phyloP scores from a whole-genome alignment of 2,329 filamentous ascomycete species.

The Malbranchea zuffiana region DNA sequence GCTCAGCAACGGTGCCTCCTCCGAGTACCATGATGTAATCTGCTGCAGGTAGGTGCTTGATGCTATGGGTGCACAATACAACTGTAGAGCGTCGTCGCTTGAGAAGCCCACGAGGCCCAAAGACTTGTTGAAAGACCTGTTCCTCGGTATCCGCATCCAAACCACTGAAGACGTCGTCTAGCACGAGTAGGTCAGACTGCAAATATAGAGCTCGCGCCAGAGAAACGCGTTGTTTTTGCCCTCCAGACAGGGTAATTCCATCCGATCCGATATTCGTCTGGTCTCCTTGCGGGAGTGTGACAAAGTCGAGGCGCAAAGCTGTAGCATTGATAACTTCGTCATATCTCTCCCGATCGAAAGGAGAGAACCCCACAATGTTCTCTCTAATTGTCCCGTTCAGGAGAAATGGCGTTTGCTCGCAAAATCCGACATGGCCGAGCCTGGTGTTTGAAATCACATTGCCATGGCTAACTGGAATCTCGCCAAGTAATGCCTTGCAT shows the following conservation, averaged over 20 bases:
- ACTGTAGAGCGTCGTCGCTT: conserved; percentile 30
- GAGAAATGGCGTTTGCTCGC: conserved; percentile 16
- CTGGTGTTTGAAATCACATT: conserved; percentile 13
- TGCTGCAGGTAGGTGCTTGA: conserved; percentile 26
- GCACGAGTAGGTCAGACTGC: conserved; percentile 28
- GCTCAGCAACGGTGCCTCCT: conserved; percentile 23
- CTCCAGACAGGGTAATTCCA: conserved; percentile 16
- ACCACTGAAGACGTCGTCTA: conserved; percentile 41
- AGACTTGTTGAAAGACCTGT: conserved; percentile 33
- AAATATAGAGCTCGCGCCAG: conserved; percentile 41
- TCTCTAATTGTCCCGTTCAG: conserved; percentile 15
- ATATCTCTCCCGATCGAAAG: conserved; percentile 43
- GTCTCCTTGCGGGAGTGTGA: conserved; percentile 16
- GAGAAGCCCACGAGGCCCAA: conserved; percentile 35
- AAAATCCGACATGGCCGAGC: conserved; percentile 7
- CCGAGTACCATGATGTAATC: conserved; percentile 34
- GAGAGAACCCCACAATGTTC: conserved; percentile 33
- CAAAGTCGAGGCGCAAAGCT: conserved; percentile 17
- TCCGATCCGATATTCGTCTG: conserved; percentile 18
- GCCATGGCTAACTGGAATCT: conserved; percentile 23
- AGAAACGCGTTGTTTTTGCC: conserved; percentile 22
- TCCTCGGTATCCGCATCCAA: conserved; percentile 38
- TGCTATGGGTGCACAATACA: conserved; percentile 36
- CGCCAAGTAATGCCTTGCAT: conserved; percentile 25
- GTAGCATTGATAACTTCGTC: conserved; percentile 17